phyloP scores from a whole-genome alignment of 257 asterid species.

The Voacanga thouarsii region DNA sequence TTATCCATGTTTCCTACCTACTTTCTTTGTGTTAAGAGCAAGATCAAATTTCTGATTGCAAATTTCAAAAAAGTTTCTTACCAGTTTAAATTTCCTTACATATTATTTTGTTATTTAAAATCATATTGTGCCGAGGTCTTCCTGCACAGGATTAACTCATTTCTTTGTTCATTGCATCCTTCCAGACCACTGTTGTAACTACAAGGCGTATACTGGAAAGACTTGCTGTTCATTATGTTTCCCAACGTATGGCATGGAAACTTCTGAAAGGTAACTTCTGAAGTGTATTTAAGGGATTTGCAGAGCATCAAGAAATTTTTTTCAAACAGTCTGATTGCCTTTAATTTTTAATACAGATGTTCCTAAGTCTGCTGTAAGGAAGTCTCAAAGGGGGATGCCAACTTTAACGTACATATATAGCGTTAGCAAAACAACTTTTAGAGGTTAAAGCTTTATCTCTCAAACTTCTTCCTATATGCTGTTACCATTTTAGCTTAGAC shows the following conservation, averaged over 20 bases:
- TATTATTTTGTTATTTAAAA: neutral
- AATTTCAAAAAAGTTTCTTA: slow-evolving; percentile 4
- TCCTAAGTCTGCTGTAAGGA: slow-evolving; percentile 85
- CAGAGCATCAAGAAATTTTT: neutral
- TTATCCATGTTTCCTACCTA: neutral
- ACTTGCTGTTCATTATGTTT: slow-evolving; percentile 71
- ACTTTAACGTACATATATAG: slow-evolving; percentile 40
- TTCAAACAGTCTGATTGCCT: slow-evolving; percentile 1
- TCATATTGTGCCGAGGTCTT: neutral
- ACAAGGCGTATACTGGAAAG: slow-evolving; percentile 84
- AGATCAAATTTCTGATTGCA: neutral
- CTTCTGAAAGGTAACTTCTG: slow-evolving; percentile 74
- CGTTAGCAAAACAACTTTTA: slow-evolving; percentile 69
- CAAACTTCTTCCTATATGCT: neutral
- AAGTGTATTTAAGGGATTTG: neutral
- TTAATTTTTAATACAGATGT: slow-evolving; percentile 45
- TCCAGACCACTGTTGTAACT: slow-evolving; percentile 71
- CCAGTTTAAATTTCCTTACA: slow-evolving; percentile 23
- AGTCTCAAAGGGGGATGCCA: slow-evolving; percentile 76
- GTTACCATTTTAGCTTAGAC: slow-evolving; percentile 8
- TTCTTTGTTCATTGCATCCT: slow-evolving; percentile 13
- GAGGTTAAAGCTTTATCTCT: slow-evolving; percentile 50
- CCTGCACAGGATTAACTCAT: neutral
- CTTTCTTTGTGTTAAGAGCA: neutral
- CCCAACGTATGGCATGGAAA: slow-evolving; percentile 93